These are phyloP conservation scores for Eucalyptus brandiana DNA, from an alignment of 345 rosid species.

Conservation along the genomic window DNA sequence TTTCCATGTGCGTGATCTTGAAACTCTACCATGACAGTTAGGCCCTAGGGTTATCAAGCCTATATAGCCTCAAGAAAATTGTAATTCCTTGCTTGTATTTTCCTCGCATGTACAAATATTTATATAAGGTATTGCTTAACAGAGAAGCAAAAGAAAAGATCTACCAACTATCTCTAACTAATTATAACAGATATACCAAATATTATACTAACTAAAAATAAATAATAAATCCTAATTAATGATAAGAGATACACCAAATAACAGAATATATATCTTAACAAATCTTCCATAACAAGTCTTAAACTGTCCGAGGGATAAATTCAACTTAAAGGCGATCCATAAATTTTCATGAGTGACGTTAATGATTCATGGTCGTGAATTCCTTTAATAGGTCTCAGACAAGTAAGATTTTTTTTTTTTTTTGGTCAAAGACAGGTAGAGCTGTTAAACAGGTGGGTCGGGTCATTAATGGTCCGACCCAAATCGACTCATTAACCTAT, in stretches of 20 bases:
- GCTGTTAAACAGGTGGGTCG: too few relatives aligned
- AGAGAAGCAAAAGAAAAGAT: too few relatives aligned
- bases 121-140: not conserved
- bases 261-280: not conserved
- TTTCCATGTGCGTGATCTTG: too few relatives aligned
- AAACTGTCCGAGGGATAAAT: accelerated
- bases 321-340: not conserved
- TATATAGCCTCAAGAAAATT: not conserved
- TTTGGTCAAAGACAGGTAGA: not conserved
- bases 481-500: too few relatives aligned
- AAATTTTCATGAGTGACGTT: not conserved
- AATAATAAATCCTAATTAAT: not conserved
- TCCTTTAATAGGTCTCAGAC: not conserved
- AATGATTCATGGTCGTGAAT: not conserved
- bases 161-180: not conserved
- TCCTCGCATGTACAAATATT: not conserved
- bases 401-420: not conserved
- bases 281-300: not conserved
- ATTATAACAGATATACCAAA: not conserved
- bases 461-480: too few relatives aligned
- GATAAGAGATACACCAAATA: not conserved
- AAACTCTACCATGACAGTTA: too few relatives aligned
- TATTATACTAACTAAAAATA: not conserved
- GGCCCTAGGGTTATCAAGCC: not conserved
- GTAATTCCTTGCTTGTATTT: not conserved